phyloP scores from a whole-genome alignment of 345 rosid species.

The Eucalyptus shirleyi region DNA sequence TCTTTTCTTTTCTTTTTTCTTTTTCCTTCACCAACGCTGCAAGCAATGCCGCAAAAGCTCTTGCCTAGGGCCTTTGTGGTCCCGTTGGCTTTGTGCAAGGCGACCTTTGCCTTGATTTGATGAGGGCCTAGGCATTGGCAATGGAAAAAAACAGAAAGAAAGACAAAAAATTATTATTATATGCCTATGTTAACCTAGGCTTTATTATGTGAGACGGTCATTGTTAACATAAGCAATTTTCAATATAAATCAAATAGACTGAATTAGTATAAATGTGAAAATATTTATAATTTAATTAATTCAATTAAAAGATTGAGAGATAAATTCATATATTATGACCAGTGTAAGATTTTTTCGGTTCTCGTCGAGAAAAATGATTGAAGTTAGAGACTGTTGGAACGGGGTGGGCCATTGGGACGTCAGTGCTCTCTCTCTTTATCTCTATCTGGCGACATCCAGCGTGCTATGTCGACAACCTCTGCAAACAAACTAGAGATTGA shows the following conservation, averaged over 20 bases:
- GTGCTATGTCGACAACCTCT: not conserved
- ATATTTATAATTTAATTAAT: too few relatives aligned
- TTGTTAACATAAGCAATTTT: too few relatives aligned
- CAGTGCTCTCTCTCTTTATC: not conserved
- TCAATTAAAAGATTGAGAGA: too few relatives aligned
- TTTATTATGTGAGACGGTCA: too few relatives aligned
- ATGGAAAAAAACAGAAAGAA: too few relatives aligned
- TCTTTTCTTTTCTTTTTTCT: not conserved
- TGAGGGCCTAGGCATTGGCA: rapidly evolving
- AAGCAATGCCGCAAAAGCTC: not conserved
- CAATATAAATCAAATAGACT: rapidly evolving
- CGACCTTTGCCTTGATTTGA: not conserved
- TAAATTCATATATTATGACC: too few relatives aligned
- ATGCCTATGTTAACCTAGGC: rapidly evolving
- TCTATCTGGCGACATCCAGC: not conserved
- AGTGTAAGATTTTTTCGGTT: too few relatives aligned
- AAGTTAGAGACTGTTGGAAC: not conserved
- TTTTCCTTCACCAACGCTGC: not conserved
- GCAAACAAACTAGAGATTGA: not conserved
- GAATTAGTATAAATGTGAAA: too few relatives aligned
- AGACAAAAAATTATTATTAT: too few relatives aligned
- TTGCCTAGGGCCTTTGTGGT: not conserved
- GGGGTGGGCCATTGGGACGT: not conserved
- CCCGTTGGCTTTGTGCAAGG: not conserved
- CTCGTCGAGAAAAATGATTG: too few relatives aligned